phyloP scores from a whole-genome alignment of 2,329 filamentous ascomycete species.

The Xylaria sp. region DNA sequence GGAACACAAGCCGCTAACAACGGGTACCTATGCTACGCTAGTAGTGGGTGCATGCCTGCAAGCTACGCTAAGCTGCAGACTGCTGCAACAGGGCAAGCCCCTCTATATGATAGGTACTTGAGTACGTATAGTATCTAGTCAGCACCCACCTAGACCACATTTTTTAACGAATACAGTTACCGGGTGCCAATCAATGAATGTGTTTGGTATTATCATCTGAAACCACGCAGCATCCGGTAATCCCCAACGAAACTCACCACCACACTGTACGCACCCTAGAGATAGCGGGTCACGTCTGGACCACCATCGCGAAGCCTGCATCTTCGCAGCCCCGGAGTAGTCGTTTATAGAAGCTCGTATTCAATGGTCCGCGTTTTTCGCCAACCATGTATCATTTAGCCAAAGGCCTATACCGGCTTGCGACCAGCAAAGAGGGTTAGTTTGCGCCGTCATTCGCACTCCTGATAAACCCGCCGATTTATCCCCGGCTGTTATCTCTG shows the following conservation, averaged over 20 bases:
- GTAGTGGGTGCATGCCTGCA: background rate
- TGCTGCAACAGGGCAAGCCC: conserved; percentile 9
- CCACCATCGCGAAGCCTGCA: conserved; percentile 14
- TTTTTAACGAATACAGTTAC: background rate
- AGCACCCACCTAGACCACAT: background rate
- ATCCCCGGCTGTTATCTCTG: background rate
- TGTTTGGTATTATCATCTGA: conserved; percentile 21
- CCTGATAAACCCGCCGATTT: conserved; percentile 12
- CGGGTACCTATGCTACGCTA: background rate
- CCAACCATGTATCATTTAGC: conserved; percentile 88
- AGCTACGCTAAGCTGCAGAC: background rate
- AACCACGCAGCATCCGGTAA: conserved; percentile 1
- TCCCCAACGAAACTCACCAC: conserved; percentile 12
- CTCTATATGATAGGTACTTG: background rate
- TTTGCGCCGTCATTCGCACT: conserved; percentile 30
- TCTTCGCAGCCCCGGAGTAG: background rate
- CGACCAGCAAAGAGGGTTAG: conserved; percentile 94
- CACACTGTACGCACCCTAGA: background rate
- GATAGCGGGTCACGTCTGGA: background rate
- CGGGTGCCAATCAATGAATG: conserved; percentile 15
- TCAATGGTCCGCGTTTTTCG: background rate
- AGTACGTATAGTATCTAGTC: background rate
- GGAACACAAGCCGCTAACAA: conserved; percentile 11
- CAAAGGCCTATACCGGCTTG: conserved; percentile 93
- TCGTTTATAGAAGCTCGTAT: background rate